These are phyloP conservation scores for Paramarasmius palmivorus DNA, from an alignment of 1,284 basidiomycete genomes.

Conservation along the genomic window DNA sequence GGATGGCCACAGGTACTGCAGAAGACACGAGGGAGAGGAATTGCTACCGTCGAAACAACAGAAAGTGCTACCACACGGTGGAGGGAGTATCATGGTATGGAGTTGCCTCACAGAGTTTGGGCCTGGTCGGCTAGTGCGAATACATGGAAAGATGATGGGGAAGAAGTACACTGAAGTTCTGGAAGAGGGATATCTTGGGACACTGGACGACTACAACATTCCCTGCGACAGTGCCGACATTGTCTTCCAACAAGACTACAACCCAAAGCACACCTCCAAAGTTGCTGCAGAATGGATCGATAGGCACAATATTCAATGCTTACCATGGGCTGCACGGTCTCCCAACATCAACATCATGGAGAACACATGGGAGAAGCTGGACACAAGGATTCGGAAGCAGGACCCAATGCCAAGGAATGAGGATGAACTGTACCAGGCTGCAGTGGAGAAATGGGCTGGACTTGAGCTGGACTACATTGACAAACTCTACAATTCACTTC, in stretches of 20 bases:
- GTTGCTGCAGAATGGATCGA: neutral
- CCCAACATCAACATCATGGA: too few species aligned
- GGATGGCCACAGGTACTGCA: constrained; percentile 21
- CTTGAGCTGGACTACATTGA: neutral
- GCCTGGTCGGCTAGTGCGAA: constrained; percentile 10
- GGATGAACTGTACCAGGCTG: neutral
- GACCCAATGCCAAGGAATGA: neutral
- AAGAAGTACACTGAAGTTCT: constrained; percentile 14
- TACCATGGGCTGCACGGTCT: too few species aligned
- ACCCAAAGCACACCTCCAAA: neutral
- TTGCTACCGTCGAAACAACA: constrained; percentile 14
- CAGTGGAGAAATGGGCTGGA: neutral
- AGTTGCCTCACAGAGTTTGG: constrained; percentile 18
- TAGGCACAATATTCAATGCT: too few species aligned
- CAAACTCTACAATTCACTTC: neutral
- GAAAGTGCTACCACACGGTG: constrained; percentile 23
- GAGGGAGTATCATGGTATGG: constrained; percentile 24
- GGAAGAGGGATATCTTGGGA: neutral
- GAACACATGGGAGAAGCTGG: too few species aligned
- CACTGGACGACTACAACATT: neutral
- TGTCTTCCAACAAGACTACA: constrained; percentile 2
- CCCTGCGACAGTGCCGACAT: neutral
- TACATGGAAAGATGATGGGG: constrained; percentile 13
- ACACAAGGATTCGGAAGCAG: too few species aligned
- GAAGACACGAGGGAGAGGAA: constrained; percentile 19